Conservation (phyloP, 805 yeast species). For the Yarrowia keelungensis region DNA sequence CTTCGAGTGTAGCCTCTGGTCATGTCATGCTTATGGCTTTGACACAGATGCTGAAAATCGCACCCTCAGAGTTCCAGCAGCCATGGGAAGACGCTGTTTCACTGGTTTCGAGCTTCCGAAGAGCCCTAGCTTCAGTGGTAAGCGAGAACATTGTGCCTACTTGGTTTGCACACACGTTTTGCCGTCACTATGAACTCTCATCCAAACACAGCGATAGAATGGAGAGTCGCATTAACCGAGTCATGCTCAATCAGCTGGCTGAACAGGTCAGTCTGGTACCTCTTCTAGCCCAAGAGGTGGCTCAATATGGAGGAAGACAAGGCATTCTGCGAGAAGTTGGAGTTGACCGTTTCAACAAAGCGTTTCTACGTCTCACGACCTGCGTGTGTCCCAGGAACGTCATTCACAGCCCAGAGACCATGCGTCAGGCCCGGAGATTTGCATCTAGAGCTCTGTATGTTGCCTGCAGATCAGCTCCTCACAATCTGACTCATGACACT, state of each 20-base stretch:
- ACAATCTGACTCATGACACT: slow-evolving; percentile 24
- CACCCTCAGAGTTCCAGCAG: slow-evolving; percentile 8
- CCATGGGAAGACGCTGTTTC: slow-evolving; percentile 14
- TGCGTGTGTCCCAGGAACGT: slow-evolving; percentile 18
- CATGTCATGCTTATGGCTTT: slow-evolving; percentile 16
- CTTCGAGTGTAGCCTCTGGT: slow-evolving; percentile 1
- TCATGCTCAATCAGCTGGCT: slow-evolving; percentile 10
- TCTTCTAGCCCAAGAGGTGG: slow-evolving; percentile 20
- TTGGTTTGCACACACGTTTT: slow-evolving; percentile 1
- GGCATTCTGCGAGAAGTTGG: neutral
- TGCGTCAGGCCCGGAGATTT: slow-evolving; percentile 19
- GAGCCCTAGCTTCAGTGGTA: neutral
- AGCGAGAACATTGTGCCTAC: neutral
- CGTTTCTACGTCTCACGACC: slow-evolving; percentile 1
- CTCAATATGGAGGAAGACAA: slow-evolving; percentile 9
- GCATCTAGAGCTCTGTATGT: slow-evolving; percentile 35
- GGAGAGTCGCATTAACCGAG: slow-evolving; percentile 19
- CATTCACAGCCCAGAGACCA: slow-evolving; percentile 12
- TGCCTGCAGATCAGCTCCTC: slow-evolving; percentile 26
- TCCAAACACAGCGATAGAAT: neutral
- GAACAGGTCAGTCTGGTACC: slow-evolving; percentile 23
- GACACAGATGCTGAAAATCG: slow-evolving; percentile 13
- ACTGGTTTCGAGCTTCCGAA: neutral
- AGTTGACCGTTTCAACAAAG: slow-evolving; percentile 13
- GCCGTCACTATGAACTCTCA: neutral